phyloP scores from a whole-genome alignment of 1,284 basidiomycete species.

The Ganoderma leucocontextum region DNA sequence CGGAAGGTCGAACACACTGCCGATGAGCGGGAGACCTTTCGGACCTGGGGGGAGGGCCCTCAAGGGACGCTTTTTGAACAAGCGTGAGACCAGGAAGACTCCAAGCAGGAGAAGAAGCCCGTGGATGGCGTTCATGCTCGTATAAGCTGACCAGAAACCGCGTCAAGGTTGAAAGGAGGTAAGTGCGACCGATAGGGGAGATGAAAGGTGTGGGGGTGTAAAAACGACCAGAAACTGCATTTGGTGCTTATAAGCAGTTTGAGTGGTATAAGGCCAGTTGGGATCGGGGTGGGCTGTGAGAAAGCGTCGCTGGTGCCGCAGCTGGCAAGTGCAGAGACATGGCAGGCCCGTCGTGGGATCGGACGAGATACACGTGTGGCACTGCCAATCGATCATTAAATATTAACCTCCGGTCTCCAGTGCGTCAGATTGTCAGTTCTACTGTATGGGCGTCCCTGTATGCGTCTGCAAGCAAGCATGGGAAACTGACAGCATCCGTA shows the following conservation, averaged over 20 bases:
- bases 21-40: conserved; percentile 33
- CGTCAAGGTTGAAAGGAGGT: background rate
- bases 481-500: background rate
- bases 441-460: background rate
- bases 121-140: conserved; percentile 11
- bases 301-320: background rate
- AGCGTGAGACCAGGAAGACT: conserved; percentile 38
- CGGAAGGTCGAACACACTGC: conserved; percentile 35
- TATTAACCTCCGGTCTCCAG: background rate
- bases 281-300: background rate
- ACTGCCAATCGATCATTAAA: background rate
- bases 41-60: conserved; percentile 33
- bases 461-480: background rate
- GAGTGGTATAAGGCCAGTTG: background rate
- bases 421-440: background rate
- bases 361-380: background rate
- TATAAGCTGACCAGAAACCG: background rate
- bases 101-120: conserved; percentile 16
- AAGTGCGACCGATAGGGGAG: background rate
- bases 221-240: background rate
- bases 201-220: background rate
- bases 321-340: background rate
- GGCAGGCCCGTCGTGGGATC: background rate
- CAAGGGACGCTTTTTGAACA: conserved; percentile 12
- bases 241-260: background rate